Evolutionary conservation across 164 flowering plant genomes (phyloP).

Genomic region (Chimonanthus salicifolius): DNA sequence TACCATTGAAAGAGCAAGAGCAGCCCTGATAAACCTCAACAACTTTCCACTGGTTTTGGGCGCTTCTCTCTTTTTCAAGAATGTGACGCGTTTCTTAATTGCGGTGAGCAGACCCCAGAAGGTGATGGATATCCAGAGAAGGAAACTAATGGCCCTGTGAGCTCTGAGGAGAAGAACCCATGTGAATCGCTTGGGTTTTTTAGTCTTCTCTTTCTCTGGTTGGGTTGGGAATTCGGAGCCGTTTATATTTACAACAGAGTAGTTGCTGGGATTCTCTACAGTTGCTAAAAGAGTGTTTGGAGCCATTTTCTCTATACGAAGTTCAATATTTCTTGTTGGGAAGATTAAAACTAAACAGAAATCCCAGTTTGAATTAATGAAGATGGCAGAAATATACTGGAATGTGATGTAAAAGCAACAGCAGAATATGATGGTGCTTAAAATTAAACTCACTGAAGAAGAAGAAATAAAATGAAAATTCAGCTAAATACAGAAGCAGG

Average conservation of each 20-base stretch:
- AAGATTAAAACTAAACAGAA: no score
- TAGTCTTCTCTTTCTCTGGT: conserved; percentile 45
- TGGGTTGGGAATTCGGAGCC: conserved; percentile 19
- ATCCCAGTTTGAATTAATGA: no score
- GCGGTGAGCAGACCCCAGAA: conserved; percentile 18
- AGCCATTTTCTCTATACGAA: conserved; percentile 29
- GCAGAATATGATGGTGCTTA: no score
- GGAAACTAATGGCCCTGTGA: conserved; percentile 33
- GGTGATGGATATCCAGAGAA: conserved; percentile 32
- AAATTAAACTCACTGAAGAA: no score
- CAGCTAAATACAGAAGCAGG: no score
- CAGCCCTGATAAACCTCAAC: conserved; percentile 45
- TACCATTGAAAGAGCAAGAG: conserved; percentile 35
- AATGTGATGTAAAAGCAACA: no score
- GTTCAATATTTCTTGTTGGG: no score
- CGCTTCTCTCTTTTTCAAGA: conserved; percentile 37
- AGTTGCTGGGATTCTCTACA: conserved; percentile 37
- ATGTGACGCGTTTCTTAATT: conserved; percentile 36
- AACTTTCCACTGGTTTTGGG: conserved; percentile 39
- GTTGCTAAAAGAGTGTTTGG: conserved; percentile 34
- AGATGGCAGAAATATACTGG: no score
- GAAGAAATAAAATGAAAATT: no score
- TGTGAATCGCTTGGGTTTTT: conserved; percentile 49
- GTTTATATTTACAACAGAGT: conserved; percentile 33
- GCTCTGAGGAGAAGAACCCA: conserved; percentile 56